Evolutionary conservation across 2,329 filamentous ascomycete genomes (phyloP).

Genomic region (Fonsecaea monophora): DNA sequence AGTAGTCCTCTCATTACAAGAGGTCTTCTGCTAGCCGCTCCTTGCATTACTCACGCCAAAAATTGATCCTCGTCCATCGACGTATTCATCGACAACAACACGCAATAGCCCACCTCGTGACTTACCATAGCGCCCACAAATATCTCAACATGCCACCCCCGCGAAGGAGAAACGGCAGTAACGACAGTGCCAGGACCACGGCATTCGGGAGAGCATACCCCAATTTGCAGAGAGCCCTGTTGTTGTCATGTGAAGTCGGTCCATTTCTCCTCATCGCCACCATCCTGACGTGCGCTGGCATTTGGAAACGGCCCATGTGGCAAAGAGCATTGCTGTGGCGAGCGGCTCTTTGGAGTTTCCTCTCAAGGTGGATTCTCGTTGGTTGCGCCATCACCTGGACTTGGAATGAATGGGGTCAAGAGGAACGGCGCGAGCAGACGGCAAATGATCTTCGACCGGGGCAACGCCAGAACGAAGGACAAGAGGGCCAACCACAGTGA

Average conservation of each 20-base stretch:
- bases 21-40: background rate
- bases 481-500: background rate
- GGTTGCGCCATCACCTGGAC: conserved; percentile 33
- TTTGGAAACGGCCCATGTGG: conserved; percentile 31
- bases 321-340: conserved; percentile 30
- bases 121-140: background rate
- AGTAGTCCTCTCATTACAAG: background rate
- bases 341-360: conserved; percentile 27
- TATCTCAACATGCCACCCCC: conserved; percentile 22
- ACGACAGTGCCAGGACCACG: conserved; percentile 11
- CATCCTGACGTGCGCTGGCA: conserved; percentile 22
- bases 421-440: conserved; percentile 9
- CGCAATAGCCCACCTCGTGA: background rate
- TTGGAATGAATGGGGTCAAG: conserved; percentile 31
- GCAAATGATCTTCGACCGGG: background rate
- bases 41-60: background rate
- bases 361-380: conserved; percentile 34
- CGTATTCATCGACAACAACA: background rate
- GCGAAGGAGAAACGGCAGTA: background rate
- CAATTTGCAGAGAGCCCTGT: conserved; percentile 23
- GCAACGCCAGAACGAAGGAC: background rate
- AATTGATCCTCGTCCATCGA: background rate
- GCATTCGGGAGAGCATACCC: conserved; percentile 33
- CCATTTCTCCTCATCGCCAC: conserved; percentile 30
- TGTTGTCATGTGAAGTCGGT: conserved; percentile 25